Evolutionary conservation across 805 yeast genomes (phyloP).

Genomic region (Candida pini): DNA sequence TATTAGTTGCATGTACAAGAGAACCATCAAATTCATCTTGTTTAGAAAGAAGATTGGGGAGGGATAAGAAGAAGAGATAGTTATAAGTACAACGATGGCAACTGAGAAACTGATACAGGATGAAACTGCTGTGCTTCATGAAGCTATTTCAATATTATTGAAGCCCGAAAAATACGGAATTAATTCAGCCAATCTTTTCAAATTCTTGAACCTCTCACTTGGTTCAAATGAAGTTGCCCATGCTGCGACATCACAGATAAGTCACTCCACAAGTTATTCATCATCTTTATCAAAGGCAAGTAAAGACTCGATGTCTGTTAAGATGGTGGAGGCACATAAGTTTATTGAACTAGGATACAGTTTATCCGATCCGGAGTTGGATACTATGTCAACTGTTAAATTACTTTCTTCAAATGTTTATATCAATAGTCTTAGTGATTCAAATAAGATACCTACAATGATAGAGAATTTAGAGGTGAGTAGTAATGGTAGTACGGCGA

Average conservation of each 20-base stretch:
- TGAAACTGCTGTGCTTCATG: slow-evolving; percentile 20
- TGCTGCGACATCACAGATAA: slow-evolving; percentile 2
- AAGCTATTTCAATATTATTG: slow-evolving; percentile 19
- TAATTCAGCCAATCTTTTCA: slow-evolving; percentile 15
- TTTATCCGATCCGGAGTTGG: slow-evolving; percentile 11
- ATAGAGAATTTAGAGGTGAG: slow-evolving; percentile 1
- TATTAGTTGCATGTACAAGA: too few species aligned
- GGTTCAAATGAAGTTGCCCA: not conserved
- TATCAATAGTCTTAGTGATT: slow-evolving; percentile 18
- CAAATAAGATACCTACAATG: not conserved
- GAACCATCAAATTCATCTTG: too few species aligned
- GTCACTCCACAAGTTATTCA: slow-evolving; percentile 1
- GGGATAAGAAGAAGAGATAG: too few species aligned
- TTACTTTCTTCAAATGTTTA: slow-evolving; percentile 23
- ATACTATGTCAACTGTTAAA: slow-evolving; percentile 5
- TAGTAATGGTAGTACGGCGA: not conserved
- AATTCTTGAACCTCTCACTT: slow-evolving; percentile 9
- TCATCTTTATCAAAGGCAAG: not conserved
- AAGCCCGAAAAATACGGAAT: slow-evolving; percentile 16
- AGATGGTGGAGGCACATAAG: slow-evolving; percentile 22
- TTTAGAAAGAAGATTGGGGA: too few species aligned
- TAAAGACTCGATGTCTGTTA: slow-evolving; percentile 11
- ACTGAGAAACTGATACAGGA: slow-evolving; percentile 8
- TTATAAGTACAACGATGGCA: too few species aligned
- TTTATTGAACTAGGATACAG: slow-evolving; percentile 23